Percentiles rank a stretch among this genome's conserved stretches.
Evolutionary conservation across 257 asterid species (phyloP).

Genomic region (Dorcoceras hygrometricum): DNA sequence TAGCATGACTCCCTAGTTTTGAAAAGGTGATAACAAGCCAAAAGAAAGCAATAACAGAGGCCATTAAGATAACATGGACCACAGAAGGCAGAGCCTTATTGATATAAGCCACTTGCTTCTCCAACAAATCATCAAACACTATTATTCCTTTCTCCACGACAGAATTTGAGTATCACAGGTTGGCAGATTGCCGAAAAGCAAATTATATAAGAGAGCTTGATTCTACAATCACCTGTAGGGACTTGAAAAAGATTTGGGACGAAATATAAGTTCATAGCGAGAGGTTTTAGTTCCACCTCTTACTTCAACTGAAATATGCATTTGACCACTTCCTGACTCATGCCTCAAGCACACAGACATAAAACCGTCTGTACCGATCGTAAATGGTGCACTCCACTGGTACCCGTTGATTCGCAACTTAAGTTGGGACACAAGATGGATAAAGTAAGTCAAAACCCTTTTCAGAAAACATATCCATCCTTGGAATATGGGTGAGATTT

Average conservation of each 20-base stretch:
- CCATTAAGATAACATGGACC: not conserved
- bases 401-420: conserved; percentile 86
- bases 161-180: conserved; percentile 16
- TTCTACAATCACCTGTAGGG: conserved; percentile 79
- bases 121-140: conserved; percentile 9
- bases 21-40: not conserved
- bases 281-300: conserved; percentile 84
- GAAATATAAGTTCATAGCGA: conserved; percentile 76
- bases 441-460: conserved; percentile 24
- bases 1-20: not conserved
- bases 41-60: not conserved
- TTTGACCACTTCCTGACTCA: conserved; percentile 46
- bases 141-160: not conserved
- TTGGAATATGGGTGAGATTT: conserved; percentile 20
- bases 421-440: conserved; percentile 25
- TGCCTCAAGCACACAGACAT: conserved; percentile 71
- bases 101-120: conserved; percentile 10
- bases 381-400: conserved; percentile 83
- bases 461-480: conserved; percentile 15
- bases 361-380: conserved; percentile 67
- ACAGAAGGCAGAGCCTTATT: conserved; percentile 6
- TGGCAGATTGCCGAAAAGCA: conserved; percentile 2
- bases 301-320: conserved; percentile 66
- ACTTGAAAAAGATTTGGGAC: conserved; percentile 74
- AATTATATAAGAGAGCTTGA: conserved; percentile 6